phyloP scores from a whole-genome alignment of 805 yeast genomes.

The Metschnikowia gelsemii region DNA sequence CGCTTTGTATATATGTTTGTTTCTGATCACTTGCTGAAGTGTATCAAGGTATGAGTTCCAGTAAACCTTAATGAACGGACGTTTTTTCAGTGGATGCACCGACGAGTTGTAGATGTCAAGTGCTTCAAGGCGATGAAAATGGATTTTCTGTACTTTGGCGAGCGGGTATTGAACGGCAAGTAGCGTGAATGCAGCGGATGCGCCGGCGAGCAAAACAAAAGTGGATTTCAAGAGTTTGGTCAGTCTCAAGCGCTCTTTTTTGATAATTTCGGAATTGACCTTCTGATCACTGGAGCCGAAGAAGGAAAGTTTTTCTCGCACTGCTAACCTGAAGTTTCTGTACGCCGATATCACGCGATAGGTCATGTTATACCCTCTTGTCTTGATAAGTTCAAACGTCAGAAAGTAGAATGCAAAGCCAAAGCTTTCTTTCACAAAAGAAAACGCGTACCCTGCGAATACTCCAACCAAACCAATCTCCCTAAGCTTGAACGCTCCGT shows the following conservation, averaged over 20 bases:
- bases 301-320: constrained; percentile 23
- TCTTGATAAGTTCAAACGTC: constrained; percentile 76
- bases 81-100: constrained; percentile 15
- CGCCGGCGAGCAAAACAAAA: constrained; percentile 80
- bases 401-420: constrained; percentile 85
- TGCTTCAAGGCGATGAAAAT: constrained; percentile 76
- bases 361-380: constrained; percentile 55
- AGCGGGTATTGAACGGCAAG: constrained; percentile 83
- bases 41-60: constrained; percentile 78
- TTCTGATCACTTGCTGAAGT: constrained; percentile 53
- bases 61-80: constrained; percentile 51
- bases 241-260: constrained; percentile 37
- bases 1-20: constrained; percentile 53
- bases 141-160: constrained; percentile 74
- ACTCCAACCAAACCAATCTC: constrained; percentile 82
- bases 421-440: constrained; percentile 71
- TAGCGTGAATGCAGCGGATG: constrained; percentile 75
- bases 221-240: constrained; percentile 59
- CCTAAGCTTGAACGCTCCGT: constrained; percentile 63
- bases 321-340: constrained; percentile 38
- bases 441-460: constrained; percentile 83
- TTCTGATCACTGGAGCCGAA: constrained; percentile 11
- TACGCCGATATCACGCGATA: constrained; percentile 45
- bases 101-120: constrained; percentile 58
- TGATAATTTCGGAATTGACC: constrained; percentile 20